Evolutionary conservation across 1,284 basidiomycete species (phyloP).

Genomic region (Papiliotrema flavescens): DNA sequence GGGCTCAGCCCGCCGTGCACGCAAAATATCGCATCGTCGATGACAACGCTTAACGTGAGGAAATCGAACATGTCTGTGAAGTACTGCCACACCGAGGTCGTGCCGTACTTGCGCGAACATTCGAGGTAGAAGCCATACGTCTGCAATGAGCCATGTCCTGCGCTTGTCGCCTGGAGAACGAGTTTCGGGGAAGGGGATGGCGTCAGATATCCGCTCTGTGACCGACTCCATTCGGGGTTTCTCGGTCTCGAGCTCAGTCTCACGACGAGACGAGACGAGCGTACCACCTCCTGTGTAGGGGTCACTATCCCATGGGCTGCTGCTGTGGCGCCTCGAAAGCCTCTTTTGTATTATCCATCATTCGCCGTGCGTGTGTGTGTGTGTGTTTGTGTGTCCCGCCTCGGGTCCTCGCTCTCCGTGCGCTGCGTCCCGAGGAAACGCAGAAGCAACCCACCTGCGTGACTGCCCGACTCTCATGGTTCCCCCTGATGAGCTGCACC

Average conservation of each 20-base stretch:
- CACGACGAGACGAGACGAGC: too few species aligned
- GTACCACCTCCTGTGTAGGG: slow-evolving; percentile 16
- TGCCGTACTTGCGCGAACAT: slow-evolving; percentile 96
- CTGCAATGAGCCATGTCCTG: slow-evolving; percentile 52
- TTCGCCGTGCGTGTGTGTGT: slow-evolving; percentile 2
- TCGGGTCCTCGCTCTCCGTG: too few species aligned
- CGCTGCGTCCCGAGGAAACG: too few species aligned
- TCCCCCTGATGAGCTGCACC: slow-evolving; percentile 94
- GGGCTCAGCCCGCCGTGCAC: slow-evolving; percentile 98
- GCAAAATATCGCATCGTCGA: slow-evolving; percentile 98
- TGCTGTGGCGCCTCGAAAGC: slow-evolving; percentile 33
- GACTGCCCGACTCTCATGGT: slow-evolving; percentile 96
- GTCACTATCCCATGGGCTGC: slow-evolving; percentile 21
- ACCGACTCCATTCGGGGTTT: slow-evolving; percentile 21
- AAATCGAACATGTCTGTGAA: slow-evolving; percentile 99
- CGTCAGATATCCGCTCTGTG: slow-evolving; percentile 50
- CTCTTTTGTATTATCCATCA: slow-evolving; percentile 44
- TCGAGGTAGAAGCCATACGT: slow-evolving; percentile 99
- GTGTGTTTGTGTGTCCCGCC: too few species aligned
- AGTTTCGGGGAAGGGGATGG: background rate
- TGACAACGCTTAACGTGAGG: slow-evolving; percentile 92
- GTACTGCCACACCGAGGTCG: slow-evolving; percentile 95
- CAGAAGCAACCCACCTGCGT: slow-evolving; percentile 68
- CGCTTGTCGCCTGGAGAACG: too few species aligned
- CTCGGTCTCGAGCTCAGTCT: slow-evolving; percentile 11